A percentile compares a stretch with the other conserved stretches of the same genome.
Evolutionary conservation across 305 asterid genomes (phyloP).

Genomic region (Striga hermonthica): DNA sequence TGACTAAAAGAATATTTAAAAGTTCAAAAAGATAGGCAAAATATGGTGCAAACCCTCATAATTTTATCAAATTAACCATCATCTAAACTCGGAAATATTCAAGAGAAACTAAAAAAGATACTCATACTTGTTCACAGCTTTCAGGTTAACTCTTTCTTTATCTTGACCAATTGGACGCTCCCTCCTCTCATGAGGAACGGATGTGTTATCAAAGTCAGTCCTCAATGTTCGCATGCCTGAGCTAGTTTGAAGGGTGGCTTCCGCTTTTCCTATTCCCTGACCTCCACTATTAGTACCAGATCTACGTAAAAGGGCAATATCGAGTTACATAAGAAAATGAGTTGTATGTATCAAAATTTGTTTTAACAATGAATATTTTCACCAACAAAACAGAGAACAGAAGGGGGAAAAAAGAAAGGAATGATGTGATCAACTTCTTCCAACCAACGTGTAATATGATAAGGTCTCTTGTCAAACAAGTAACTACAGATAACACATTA

Average conservation of each 20-base stretch:
- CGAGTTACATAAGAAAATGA: constrained; percentile 25
- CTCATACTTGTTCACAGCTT: constrained; percentile 74
- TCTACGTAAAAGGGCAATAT: constrained; percentile 40
- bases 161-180: constrained; percentile 69
- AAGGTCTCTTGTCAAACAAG: constrained; percentile 10
- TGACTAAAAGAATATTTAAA: background rate
- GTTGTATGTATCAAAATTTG: constrained; percentile 10
- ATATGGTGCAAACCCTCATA: constrained; percentile 4
- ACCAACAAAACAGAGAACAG: constrained; percentile 19
- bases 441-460: background rate
- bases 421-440: constrained; percentile 6
- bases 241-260: constrained; percentile 55
- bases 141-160: constrained; percentile 70
- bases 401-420: constrained; percentile 8
- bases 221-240: constrained; percentile 70
- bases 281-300: constrained; percentile 69
- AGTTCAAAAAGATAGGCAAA: constrained; percentile 22
- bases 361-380: constrained; percentile 11
- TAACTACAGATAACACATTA: constrained; percentile 1
- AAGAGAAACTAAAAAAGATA: constrained; percentile 14
- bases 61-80: background rate
- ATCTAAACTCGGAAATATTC: background rate
- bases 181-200: constrained; percentile 61
- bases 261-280: constrained; percentile 57
- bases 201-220: constrained; percentile 62